phyloP scores from a whole-genome alignment of 805 yeast species.

The Lipomyces mesembrius region DNA sequence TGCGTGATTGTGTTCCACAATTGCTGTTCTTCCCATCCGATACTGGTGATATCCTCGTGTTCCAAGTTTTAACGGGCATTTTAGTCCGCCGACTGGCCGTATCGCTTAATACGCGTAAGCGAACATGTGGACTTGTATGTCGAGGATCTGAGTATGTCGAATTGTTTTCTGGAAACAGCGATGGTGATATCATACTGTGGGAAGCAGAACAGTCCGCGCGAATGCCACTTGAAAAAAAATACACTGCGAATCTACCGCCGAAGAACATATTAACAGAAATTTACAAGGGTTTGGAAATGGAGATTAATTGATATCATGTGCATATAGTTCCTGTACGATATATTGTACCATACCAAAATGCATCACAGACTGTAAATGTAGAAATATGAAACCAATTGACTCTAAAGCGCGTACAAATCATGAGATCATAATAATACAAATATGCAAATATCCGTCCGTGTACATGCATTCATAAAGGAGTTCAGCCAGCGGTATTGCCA shows the following conservation, averaged over 20 bases:
- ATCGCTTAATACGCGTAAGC: constrained; percentile 7
- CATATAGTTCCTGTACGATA: neutral
- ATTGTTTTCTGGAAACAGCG: constrained; percentile 33
- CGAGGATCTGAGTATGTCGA: constrained; percentile 35
- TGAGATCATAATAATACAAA: constrained; percentile 50
- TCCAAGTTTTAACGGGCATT: constrained; percentile 64
- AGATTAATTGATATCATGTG: neutral
- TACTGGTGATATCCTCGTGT: constrained; percentile 69
- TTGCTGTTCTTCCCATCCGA: constrained; percentile 74
- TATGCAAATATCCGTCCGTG: constrained; percentile 70
- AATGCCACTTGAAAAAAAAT: neutral
- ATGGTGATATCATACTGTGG: constrained; percentile 35
- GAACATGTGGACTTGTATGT: constrained; percentile 30
- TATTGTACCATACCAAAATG: neutral
- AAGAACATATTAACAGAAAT: constrained; percentile 27
- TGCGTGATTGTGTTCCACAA: constrained; percentile 58
- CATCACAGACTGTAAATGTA: neutral
- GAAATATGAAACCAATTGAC: neutral
- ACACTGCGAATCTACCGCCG: neutral
- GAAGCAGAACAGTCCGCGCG: constrained; percentile 17
- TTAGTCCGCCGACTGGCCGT: constrained; percentile 59
- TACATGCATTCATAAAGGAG: constrained; percentile 54
- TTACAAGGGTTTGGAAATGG: constrained; percentile 29
- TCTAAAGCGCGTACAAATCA: neutral
- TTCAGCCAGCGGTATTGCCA: constrained; percentile 52